Evolutionary conservation across 345 rosid species (phyloP).

Genomic region (Salix purpurea): DNA sequence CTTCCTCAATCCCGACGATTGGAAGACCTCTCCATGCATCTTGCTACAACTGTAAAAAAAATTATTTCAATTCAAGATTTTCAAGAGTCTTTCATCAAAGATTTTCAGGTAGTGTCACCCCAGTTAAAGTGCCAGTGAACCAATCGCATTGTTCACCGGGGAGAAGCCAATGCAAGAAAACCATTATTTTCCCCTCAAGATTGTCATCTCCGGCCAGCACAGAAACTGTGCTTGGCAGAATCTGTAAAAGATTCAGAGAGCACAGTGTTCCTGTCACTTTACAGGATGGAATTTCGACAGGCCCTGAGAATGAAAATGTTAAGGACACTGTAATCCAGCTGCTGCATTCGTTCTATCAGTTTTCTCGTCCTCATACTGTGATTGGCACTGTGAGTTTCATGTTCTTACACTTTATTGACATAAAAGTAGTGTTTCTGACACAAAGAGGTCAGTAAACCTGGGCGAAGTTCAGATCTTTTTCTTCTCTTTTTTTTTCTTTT

Average conservation of each 20-base stretch:
- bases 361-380: conserved; percentile 39
- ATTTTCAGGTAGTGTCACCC: neutral
- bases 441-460: neutral
- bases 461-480: neutral
- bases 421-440: neutral
- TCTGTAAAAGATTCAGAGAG: neutral
- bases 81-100: neutral
- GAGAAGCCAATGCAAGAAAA: neutral
- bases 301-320: neutral
- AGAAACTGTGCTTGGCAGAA: neutral
- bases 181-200: neutral
- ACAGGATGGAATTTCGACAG: neutral
- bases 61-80: neutral
- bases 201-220: neutral
- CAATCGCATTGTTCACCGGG: neutral
- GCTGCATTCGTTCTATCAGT: conserved; percentile 15
- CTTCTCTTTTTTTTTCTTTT: neutral
- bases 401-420: neutral
- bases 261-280: neutral
- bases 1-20: no score
- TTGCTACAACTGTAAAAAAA: neutral
- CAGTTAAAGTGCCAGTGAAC: neutral
- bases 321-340: neutral
- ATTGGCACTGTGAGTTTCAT: conserved; percentile 31
- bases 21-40: no score